Base-by-base conservation (phyloP, 192 early-diverging fungal species). In the Coemansia sp. region DNA sequence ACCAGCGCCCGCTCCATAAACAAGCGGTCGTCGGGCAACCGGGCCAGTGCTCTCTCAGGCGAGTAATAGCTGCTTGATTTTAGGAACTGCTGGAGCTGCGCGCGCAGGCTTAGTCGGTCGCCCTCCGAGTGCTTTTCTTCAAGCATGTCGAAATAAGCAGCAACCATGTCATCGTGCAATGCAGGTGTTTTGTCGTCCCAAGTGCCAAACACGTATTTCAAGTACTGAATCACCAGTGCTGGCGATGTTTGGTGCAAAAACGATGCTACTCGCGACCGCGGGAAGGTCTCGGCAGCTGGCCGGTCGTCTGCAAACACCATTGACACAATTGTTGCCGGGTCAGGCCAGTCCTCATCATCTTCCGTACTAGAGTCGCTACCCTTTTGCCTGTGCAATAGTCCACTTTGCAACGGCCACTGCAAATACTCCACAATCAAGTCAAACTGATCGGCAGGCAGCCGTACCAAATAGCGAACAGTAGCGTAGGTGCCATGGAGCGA, bases 371-470 rank as follows among this genome's bases (percentile, higher is more conserved):
- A 68, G 1, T 48, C 53, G 18, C 44, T 47, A 30, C 12, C 37
- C 3, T 85, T 21, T 18, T 53, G 39, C 31, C 38, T 18, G 7
- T 28, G 26, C 10, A 60, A 64, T 5, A 84, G 79, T 60, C 89
- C 82, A 18, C 48, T 50, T 38, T 91, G 76, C 40, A 98, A 56
- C 5, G 93, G 84, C 86, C 90, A 93, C 20, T 76, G 68, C 36
- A 87, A 77, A 58, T 91, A 95, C 51, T 94, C 86, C 2, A 94
- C 70, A 17, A 98, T 84, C 46, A 96, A 76, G 39, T 92, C 85
- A 28, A 92, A 77, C 52, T 91, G 80, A 18, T 87, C 87, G 1
- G 83, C 69, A 3, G 89, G 85, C 31, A 98, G 73, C 3, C 83
- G 79, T 42, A 94, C 86, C 32, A 98, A 69, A 56, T 96, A 96